A percentile compares a stretch with the other conserved stretches of the same genome.
Evolutionary conservation across 2,329 filamentous ascomycete genomes (phyloP).

Genomic region (Niveomyces coronatus): DNA sequence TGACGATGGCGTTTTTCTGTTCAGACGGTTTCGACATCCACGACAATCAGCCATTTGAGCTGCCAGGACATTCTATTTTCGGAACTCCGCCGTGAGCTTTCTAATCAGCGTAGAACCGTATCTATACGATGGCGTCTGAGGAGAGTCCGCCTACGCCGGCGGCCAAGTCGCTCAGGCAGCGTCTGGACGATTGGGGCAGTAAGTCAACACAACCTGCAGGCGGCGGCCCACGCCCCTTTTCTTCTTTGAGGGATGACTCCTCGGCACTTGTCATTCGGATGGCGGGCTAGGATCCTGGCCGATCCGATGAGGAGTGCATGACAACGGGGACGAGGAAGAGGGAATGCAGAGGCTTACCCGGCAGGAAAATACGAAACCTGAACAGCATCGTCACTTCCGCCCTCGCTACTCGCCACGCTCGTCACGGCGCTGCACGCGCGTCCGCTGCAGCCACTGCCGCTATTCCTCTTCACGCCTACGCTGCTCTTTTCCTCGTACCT

Average conservation of each 20-base stretch:
- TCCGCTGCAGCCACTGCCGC: constrained; percentile 39
- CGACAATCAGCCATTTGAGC: neutral
- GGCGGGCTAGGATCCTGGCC: no score
- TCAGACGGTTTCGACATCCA: neutral
- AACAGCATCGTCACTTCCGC: constrained; percentile 42
- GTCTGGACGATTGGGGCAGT: constrained; percentile 40
- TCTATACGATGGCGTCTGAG: constrained; percentile 22
- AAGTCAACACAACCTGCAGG: constrained; percentile 20
- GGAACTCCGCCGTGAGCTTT: neutral
- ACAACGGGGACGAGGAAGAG: neutral
- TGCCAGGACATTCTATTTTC: no score
- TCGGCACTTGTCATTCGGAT: neutral
- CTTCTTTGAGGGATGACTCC: no score
- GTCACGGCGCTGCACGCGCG: constrained; percentile 46
- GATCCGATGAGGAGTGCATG: no score
- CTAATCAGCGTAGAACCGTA: no score
- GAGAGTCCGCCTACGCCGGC: constrained; percentile 15
- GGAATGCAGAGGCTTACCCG: neutral
- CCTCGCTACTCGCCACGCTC: constrained; percentile 45
- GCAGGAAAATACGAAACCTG: neutral
- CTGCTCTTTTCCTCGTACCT: constrained; percentile 48
- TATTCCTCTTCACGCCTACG: constrained; percentile 41
- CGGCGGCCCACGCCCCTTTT: neutral
- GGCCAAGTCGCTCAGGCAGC: constrained; percentile 22
- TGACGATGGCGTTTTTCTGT: constrained; percentile 7